These are phyloP conservation scores for Quillaja saponaria DNA, from an alignment of 306 rosid genomes.

Conservation along the genomic window DNA sequence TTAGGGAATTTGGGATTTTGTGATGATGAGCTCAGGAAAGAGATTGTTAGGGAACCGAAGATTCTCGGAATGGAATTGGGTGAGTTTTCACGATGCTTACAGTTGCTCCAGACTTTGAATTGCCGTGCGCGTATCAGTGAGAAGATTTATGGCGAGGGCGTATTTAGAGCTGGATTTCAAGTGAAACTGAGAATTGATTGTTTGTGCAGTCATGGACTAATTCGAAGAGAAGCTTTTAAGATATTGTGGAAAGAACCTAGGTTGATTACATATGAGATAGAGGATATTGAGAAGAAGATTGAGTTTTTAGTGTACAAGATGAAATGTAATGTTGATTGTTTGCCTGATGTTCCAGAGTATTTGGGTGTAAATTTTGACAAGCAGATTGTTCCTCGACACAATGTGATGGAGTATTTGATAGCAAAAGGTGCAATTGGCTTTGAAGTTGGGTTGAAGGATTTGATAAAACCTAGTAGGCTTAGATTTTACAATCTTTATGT, in stretches of 20 bases:
- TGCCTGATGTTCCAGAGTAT: slow-evolving; percentile 75
- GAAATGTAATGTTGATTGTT: slow-evolving; percentile 53
- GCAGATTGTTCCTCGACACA: slow-evolving; percentile 76
- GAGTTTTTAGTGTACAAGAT: slow-evolving; percentile 63
- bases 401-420: slow-evolving; percentile 70
- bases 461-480: slow-evolving; percentile 79
- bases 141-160: slow-evolving; percentile 50
- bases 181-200: slow-evolving; percentile 74
- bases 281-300: slow-evolving; percentile 64
- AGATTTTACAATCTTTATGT: slow-evolving; percentile 81
- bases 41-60: slow-evolving; percentile 63
- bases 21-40: slow-evolving; percentile 43
- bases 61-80: slow-evolving; percentile 67
- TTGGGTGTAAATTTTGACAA: slow-evolving; percentile 80
- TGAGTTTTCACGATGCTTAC: slow-evolving; percentile 60
- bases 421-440: slow-evolving; percentile 67
- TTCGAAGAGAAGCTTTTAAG: slow-evolving; percentile 69
- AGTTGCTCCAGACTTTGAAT: slow-evolving; percentile 58
- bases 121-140: slow-evolving; percentile 60
- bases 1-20: slow-evolving; percentile 57
- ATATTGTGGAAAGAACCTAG: slow-evolving; percentile 82
- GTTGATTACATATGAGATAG: slow-evolving; percentile 56
- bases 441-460: slow-evolving; percentile 60
- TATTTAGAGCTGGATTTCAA: slow-evolving; percentile 66
- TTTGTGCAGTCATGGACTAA: slow-evolving; percentile 67